phyloP scores from a whole-genome alignment of 2,329 filamentous ascomycete species.

The Lasiodiplodia hormozganensis region DNA sequence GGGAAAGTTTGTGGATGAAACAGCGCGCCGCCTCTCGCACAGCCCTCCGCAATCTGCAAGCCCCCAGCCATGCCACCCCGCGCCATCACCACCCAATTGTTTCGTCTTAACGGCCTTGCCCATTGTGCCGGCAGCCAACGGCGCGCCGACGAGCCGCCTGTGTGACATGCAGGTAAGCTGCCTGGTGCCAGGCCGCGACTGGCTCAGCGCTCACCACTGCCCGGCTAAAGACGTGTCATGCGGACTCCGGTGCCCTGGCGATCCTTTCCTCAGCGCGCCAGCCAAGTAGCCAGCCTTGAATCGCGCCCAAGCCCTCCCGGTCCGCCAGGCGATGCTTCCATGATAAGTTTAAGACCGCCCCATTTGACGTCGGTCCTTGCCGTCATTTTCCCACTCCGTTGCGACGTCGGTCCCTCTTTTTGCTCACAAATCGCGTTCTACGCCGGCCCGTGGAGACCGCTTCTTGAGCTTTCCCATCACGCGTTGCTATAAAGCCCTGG shows the following conservation, averaged over 20 bases:
- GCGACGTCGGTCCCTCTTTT: conserved; percentile 18
- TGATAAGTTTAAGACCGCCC: conserved; percentile 16
- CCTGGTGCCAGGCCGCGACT: not conserved
- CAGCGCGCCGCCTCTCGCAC: not conserved
- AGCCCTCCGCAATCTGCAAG: conserved; percentile 16
- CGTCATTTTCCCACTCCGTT: conserved; percentile 7
- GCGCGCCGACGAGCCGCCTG: not conserved
- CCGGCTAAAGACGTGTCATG: conserved; percentile 24
- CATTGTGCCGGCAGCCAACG: not conserved
- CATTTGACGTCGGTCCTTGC: conserved; percentile 15
- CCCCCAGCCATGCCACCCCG: conserved; percentile 1
- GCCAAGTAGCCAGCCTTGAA: conserved; percentile 10
- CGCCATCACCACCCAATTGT: conserved; percentile 1
- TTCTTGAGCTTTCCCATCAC: not conserved
- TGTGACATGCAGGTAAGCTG: conserved; percentile 5
- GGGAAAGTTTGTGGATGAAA: conserved; percentile 16
- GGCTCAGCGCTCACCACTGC: not conserved
- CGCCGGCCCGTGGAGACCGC: conserved; percentile 8
- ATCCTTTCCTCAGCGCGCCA: conserved; percentile 8
- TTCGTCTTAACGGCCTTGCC: conserved; percentile 5
- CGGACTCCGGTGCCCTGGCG: conserved; percentile 11
- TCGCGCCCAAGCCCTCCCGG: conserved; percentile 7
- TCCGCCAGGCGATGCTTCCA: not conserved
- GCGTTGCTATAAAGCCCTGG: conserved; percentile 12
- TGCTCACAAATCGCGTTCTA: not conserved